Conservation (phyloP, 441 rosid species). For the Rhodomyrtus psidioides region DNA sequence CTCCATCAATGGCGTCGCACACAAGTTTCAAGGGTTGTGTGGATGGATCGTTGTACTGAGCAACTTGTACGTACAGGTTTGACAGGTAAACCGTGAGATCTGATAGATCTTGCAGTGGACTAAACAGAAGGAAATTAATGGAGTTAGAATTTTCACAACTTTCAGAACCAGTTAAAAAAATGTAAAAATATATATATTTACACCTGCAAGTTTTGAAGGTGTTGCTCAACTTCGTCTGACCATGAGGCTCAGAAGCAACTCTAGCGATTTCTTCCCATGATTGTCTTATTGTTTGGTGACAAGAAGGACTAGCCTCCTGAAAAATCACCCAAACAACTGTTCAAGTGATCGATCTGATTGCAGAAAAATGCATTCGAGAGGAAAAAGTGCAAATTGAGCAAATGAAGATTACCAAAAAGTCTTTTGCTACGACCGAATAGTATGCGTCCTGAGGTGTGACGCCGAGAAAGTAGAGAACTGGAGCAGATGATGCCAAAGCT, state of each 20-base stretch:
- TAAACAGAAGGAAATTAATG: not conserved
- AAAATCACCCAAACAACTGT: not conserved
- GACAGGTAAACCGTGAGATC: slow-evolving; percentile 30
- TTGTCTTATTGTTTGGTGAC: slow-evolving; percentile 31
- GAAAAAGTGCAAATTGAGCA: not conserved
- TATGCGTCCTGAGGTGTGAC: slow-evolving; percentile 36
- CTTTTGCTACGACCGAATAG: slow-evolving; percentile 28
- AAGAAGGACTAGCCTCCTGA: slow-evolving; percentile 45
- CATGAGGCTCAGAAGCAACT: slow-evolving; percentile 35
- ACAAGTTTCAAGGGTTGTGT: slow-evolving; percentile 23
- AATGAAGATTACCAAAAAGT: slow-evolving; percentile 21
- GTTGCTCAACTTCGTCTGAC: slow-evolving; percentile 36
- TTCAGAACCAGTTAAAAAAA: too few species aligned
- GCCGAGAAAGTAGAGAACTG: slow-evolving; percentile 39
- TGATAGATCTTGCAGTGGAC: slow-evolving; percentile 20
- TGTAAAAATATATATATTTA: not conserved
- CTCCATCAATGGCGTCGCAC: slow-evolving; percentile 45
- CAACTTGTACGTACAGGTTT: slow-evolving; percentile 21
- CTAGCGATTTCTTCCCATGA: slow-evolving; percentile 49
- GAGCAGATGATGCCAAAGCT: slow-evolving; percentile 62
- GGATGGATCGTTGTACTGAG: slow-evolving; percentile 55
- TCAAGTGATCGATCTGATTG: not conserved
- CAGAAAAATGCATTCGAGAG: not conserved
- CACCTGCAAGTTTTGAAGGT: slow-evolving; percentile 56
- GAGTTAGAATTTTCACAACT: too few species aligned